phyloP scores from a whole-genome alignment of 2,329 filamentous ascomycete species.

The Cercospora citrullina region DNA sequence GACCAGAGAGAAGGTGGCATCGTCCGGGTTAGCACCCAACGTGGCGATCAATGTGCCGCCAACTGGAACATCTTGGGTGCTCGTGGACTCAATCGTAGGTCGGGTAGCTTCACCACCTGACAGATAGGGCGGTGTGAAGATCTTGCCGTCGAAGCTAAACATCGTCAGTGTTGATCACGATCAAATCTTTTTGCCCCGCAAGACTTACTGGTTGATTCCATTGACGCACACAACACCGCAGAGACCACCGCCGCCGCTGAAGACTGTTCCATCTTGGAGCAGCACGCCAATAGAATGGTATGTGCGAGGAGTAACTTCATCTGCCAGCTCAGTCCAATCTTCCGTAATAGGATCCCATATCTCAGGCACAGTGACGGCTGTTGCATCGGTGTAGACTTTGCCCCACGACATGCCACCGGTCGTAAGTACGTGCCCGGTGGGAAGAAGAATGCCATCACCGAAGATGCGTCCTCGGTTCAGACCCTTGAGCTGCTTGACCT shows the following conservation, averaged over 20 bases:
- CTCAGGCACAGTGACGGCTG: constrained; percentile 24
- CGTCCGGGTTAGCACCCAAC: constrained; percentile 13
- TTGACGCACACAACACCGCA: constrained; percentile 40
- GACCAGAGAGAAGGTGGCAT: constrained; percentile 45
- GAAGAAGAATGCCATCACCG: constrained; percentile 35
- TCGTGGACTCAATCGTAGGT: constrained; percentile 1
- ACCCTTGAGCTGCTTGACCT: constrained; percentile 28
- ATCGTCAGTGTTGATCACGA: not conserved
- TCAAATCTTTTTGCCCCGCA: not conserved
- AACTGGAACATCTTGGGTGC: constrained; percentile 32
- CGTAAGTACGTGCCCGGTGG: constrained; percentile 40
- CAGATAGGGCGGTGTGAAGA: constrained; percentile 59
- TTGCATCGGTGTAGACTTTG: constrained; percentile 29
- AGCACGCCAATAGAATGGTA: constrained; percentile 56
- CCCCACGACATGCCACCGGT: constrained; percentile 35
- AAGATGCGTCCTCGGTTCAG: constrained; percentile 38
- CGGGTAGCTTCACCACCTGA: constrained; percentile 42
- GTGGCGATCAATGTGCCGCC: constrained; percentile 38
- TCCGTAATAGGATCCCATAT: constrained; percentile 28
- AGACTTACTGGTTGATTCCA: constrained; percentile 9
- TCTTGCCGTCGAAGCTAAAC: constrained; percentile 52
- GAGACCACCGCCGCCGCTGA: constrained; percentile 56
- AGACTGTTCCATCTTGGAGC: constrained; percentile 53
- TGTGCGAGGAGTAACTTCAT: constrained; percentile 44
- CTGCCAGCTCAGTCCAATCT: constrained; percentile 23